Base-by-base conservation (phyloP, 257 asterid genomes). In the Solanum ahanhuiri region DNA sequence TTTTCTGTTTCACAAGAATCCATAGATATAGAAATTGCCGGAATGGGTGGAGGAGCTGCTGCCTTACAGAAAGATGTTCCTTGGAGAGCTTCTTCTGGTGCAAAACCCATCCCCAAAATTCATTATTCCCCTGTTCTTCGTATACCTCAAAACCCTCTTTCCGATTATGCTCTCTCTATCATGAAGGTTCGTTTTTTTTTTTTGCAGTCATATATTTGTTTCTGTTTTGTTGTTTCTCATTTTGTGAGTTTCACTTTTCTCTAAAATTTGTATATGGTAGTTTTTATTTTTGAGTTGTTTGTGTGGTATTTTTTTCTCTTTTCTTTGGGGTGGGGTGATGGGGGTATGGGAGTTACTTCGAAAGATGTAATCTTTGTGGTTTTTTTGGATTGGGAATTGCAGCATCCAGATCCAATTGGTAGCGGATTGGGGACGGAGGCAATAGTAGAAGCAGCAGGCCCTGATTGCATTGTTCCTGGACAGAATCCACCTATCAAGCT, bases 401-500 rank as follows among this genome's bases (percentile, higher is more conserved):
- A 91, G 93, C 89, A 91, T 64, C 87, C 87, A 14, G 90, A 91
- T 85, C 92, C 92, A 41, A 92, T 96, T 66, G 98, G 99, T 22
- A 89, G 91, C 76, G 98, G 98, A 3, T 88, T 96, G 51, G 98
- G 96, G 51, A 92, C 86, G 82, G 98, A 90, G 89, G 98, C 98
- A 43, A 85, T 96, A 20, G 91, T 94, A 86, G 99, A 96, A 91
- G 94, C 99, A 71, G 98, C 99, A 4, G 99, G 98, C 1, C 98
- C 98, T 12, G 99, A 96, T 86, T 96, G 98, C 90, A 92, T 95
- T 87, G 98, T 96, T 83, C 99, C 98, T 18, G 98, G 99, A 71
- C 98, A 92, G 92, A 63, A 83, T 88, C 71, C 87, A 64, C 99
- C 98, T 12, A 57, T 96, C 89, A 96, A 93, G 87, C 83, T 96